Base-by-base conservation (phyloP, 2,329 filamentous ascomycete genomes). In the Trichoderma gracile region DNA sequence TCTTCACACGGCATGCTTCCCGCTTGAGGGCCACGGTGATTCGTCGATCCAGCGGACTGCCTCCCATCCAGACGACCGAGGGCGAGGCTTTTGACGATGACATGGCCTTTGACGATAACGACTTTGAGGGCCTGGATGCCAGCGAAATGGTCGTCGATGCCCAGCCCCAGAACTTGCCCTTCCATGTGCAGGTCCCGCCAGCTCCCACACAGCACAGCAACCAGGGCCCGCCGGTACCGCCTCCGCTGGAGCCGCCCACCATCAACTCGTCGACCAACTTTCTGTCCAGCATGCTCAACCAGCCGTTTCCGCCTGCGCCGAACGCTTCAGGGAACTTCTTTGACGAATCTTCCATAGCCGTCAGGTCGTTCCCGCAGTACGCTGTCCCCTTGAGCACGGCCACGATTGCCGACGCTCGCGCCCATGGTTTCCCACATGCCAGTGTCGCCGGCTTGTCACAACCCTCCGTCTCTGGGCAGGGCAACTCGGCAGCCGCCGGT, bases 21-120 rank as follows among this genome's bases (percentile, higher is more conserved):
- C 58, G 49, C 14, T 10, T 62, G 23, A 62, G 58, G 38, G n/a
- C 42, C 5, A 27, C 49, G 17, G 42, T 21, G n/a, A 40, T 40
- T 2, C 58, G 40, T n/a, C 65, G 68, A 6, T 64, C 66, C 3
- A 60, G 68, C 7, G 67, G 63, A 27, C 66, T 70, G 23, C 67
- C 69, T 10, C 65, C 68, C 9, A 45, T 71, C 17, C 68, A 69
- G 23, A 60, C 67, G 7, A 68, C 69, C 5, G 73, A 72, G 15
- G 78, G 75, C 25, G 75, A 75, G 17, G 73, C 71, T 25, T 78
- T 76, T 23, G 79, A 81, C 30, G 79, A 81, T 19, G 78, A 80
- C 40, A 78, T 76, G 69, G 73, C 73, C 2, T 79, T 80, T 15
- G 78, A 80, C n/a, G 78, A 80, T n/a, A 77, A 80, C 45, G 78